Base-by-base conservation (phyloP, 768 basidiomycete genomes). In the Pleurotus sapidus region DNA sequence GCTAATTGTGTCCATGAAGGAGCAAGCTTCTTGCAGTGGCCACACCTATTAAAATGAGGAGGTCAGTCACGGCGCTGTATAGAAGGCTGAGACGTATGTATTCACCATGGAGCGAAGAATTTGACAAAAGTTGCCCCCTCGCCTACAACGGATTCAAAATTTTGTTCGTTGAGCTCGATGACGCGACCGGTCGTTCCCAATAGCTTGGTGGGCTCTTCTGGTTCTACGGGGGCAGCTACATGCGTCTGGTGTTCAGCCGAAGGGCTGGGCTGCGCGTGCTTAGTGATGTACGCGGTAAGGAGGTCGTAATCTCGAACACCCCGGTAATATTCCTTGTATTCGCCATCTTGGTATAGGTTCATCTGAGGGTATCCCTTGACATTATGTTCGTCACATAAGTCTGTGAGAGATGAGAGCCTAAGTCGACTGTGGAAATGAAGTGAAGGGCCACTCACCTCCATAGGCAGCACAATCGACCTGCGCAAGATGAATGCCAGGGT, bases 21-120 rank as follows among this genome's bases (percentile, higher is more conserved):
- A 0, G 92, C 91, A 1, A 98, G 79, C 67, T 92, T 92, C 75
- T 97, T 95, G 81, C 96, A 99, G 72, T 98, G 95, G 3, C 91
- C 91, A 68, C 95, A 98, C 92, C 83, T 83, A 39, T 24, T 20
- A 8, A 8, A 47, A 49, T 34, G 15, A 46, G 51, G 24, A 46
- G 34, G 23, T 34, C 23, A 39, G 24, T 4, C 30, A 9, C 9
- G 11, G 11, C 8, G 30, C 11, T 34, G 30, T 11, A 1, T 46
- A 42, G 23, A 7, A 24, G 38, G 4, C n/a, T 23, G 17, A 5
- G 23, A 23, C 6, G 12, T 20, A 66, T 69, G 12, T 20, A 66
- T 69, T 30, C 65, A 85, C 89, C 95, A 98, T 0, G 95, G 95
- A 0, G 95, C 96, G 68, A 82, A 98, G 76, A 91, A 98, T 62